Percentiles rank a stretch among this genome's conserved stretches.
These are phyloP conservation scores for Neonectria sp. DNA, from an alignment of 2,329 filamentous ascomycete species.

Conservation along the genomic window DNA sequence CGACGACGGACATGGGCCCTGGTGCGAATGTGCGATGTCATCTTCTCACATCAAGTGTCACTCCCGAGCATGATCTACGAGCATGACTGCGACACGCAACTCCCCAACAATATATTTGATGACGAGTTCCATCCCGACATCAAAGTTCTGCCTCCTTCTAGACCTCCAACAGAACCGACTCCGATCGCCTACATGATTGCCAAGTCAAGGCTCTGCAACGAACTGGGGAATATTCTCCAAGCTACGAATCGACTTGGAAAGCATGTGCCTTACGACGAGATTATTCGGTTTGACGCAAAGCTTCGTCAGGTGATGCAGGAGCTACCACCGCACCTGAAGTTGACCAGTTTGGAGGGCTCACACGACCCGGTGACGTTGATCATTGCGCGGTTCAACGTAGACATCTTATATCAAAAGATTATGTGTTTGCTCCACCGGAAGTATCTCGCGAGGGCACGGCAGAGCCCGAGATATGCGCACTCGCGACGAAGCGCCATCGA, in stretches of 20 bases:
- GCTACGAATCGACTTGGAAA: slow-evolving; percentile 70
- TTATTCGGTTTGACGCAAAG: slow-evolving; percentile 73
- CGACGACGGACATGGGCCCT: slow-evolving; percentile 78
- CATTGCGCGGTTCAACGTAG: slow-evolving; percentile 87
- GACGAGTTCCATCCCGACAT: slow-evolving; percentile 82
- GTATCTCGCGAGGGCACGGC: slow-evolving; percentile 83
- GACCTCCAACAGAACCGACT: slow-evolving; percentile 79
- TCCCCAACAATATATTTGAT: slow-evolving; percentile 85
- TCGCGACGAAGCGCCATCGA: slow-evolving; percentile 89
- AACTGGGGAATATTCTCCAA: slow-evolving; percentile 81
- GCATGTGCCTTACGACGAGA: slow-evolving; percentile 74
- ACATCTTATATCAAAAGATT: slow-evolving; percentile 90
- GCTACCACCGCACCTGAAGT: slow-evolving; percentile 84
- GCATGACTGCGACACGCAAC: slow-evolving; percentile 80
- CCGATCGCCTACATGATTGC: slow-evolving; percentile 85
- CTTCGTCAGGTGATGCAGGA: slow-evolving; percentile 74
- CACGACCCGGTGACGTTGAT: slow-evolving; percentile 88
- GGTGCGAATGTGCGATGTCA: slow-evolving; percentile 79
- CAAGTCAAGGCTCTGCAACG: slow-evolving; percentile 77
- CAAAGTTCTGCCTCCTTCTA: slow-evolving; percentile 76
- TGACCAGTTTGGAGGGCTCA: slow-evolving; percentile 82
- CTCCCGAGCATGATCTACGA: slow-evolving; percentile 79
- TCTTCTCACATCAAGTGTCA: slow-evolving; percentile 84
- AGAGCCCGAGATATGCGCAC: slow-evolving; percentile 86
- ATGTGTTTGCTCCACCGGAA: slow-evolving; percentile 91